phyloP scores from a whole-genome alignment of 106 monocot genomes.

The Allium sativum region DNA sequence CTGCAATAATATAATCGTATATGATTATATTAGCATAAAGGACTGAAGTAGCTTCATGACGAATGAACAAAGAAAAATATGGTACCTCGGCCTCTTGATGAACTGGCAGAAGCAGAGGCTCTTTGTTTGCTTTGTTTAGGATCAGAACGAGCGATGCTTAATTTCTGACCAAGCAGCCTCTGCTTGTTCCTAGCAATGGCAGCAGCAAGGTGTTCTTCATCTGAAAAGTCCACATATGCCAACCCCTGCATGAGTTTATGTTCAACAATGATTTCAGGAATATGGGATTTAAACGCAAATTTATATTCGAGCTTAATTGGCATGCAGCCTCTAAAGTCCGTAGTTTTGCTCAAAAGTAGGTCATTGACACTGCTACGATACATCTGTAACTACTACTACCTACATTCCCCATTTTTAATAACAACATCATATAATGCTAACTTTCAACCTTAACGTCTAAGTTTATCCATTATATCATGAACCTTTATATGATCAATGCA shows the following conservation, averaged over 20 bases:
- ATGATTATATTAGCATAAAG: background rate
- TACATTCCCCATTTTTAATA: too few species aligned
- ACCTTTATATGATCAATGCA: too few species aligned
- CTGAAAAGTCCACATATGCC: conserved; percentile 88
- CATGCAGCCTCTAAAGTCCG: too few species aligned
- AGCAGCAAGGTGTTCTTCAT: conserved; percentile 62
- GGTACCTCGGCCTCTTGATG: conserved; percentile 7
- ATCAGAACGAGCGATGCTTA: conserved; percentile 81
- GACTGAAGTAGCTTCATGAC: background rate
- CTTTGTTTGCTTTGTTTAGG: conserved; percentile 41
- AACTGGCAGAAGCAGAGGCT: conserved; percentile 8
- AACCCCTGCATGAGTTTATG: conserved; percentile 39
- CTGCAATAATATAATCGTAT: conserved; percentile 18
- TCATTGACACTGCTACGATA: too few species aligned
- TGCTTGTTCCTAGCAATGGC: conserved; percentile 72
- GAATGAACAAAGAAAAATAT: background rate
- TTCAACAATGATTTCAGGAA: too few species aligned
- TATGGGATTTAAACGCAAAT: too few species aligned
- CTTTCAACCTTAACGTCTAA: too few species aligned
- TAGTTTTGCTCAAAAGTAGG: too few species aligned
- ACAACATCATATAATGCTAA: too few species aligned
- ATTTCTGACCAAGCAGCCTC: conserved; percentile 56
- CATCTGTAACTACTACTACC: too few species aligned
- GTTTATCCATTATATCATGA: too few species aligned
- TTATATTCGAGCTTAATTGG: too few species aligned